Evolutionary conservation across 768 basidiomycete genomes (phyloP).

Genomic region (Pleurotus citrinopileatus): DNA sequence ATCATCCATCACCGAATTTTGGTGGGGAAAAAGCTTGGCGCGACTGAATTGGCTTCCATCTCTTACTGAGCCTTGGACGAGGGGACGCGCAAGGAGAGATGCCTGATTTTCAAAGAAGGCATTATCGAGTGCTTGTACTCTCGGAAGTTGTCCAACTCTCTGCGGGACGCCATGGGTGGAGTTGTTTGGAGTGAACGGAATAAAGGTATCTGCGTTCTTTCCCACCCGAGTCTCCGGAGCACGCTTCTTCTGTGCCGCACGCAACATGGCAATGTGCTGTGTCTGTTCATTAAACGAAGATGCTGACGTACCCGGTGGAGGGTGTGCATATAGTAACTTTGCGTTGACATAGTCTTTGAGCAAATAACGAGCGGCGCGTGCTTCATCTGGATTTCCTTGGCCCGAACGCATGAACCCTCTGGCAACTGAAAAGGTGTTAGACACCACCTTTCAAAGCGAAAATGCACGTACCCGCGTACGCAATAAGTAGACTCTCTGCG

Average conservation of each 20-base stretch:
- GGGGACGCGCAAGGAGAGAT: slow-evolving; percentile 54
- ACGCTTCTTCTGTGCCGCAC: slow-evolving; percentile 75
- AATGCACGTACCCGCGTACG: slow-evolving; percentile 83
- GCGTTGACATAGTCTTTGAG: slow-evolving; percentile 98
- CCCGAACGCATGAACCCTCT: slow-evolving; percentile 91
- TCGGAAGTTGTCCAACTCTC: slow-evolving; percentile 37
- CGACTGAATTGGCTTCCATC: slow-evolving; percentile 64
- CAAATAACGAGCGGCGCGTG: slow-evolving; percentile 86
- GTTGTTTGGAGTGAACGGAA: slow-evolving; percentile 37
- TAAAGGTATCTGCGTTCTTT: slow-evolving; percentile 82
- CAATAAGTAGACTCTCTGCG: slow-evolving; percentile 78
- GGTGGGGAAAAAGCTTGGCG: slow-evolving; percentile 74
- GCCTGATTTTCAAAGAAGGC: slow-evolving; percentile 73
- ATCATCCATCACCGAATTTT: slow-evolving; percentile 75
- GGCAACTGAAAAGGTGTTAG: slow-evolving; percentile 58
- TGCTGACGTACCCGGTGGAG: slow-evolving; percentile 70
- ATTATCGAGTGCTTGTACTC: slow-evolving; percentile 70
- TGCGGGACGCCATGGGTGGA: slow-evolving; percentile 22
- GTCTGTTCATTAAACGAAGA: slow-evolving; percentile 74
- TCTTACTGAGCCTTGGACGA: slow-evolving; percentile 56
- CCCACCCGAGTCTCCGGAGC: slow-evolving; percentile 86
- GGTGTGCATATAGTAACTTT: slow-evolving; percentile 86
- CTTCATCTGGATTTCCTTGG: slow-evolving; percentile 97
- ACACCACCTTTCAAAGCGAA: not conserved
- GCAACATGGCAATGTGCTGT: slow-evolving; percentile 55